These are phyloP conservation scores for Pleurotus pulmonarius DNA, from an alignment of 768 basidiomycete species.

Conservation along the genomic window DNA sequence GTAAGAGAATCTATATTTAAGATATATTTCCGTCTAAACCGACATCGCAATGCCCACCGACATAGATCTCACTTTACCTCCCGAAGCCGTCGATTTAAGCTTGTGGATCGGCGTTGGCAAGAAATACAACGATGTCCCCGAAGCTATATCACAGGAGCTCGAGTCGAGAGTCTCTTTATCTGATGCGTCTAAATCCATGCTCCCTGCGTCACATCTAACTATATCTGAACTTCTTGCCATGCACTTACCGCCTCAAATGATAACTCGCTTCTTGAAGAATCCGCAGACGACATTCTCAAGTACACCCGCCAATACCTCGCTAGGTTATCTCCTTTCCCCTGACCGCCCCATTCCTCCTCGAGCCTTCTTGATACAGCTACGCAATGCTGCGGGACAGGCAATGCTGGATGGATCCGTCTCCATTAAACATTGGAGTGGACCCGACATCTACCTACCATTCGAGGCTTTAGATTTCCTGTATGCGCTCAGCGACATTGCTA, in stretches of 20 bases:
- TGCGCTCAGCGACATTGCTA: neutral
- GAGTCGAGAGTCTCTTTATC: neutral
- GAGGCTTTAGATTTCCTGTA: neutral
- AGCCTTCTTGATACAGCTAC: neutral
- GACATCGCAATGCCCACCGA: neutral
- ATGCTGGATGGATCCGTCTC: conserved; percentile 3
- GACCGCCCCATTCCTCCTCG: neutral
- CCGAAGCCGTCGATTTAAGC: neutral
- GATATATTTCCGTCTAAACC: neutral
- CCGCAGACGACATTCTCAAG: neutral
- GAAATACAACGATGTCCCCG: neutral
- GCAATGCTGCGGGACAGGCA: neutral
- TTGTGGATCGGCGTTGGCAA: neutral
- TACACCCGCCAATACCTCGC: neutral
- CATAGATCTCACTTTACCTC: neutral
- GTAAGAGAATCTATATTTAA: neutral
- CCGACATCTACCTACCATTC: neutral
- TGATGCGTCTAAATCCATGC: neutral
- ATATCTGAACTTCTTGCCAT: neutral
- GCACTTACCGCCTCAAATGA: neutral
- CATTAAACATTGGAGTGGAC: neutral
- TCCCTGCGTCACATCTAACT: neutral
- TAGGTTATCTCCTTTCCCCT: neutral
- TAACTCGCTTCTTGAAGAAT: neutral
- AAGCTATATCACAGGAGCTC: neutral